Evolutionary conservation across 1,284 basidiomycete genomes (phyloP), one percentile per base, ranked within the genome.

Genomic region (Cerrena zonata): DNA sequence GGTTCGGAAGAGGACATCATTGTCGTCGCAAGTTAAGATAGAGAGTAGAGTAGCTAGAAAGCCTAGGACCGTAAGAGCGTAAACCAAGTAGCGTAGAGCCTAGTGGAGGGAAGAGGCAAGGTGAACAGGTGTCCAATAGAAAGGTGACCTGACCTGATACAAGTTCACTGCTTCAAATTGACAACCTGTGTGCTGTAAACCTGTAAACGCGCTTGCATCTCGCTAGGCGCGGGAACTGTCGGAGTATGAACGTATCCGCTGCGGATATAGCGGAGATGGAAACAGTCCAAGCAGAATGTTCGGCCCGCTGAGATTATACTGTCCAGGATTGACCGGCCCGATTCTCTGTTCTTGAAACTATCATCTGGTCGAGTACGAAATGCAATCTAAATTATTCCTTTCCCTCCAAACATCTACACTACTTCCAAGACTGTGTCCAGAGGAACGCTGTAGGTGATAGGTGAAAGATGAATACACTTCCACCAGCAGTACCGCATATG

Each of bases 1-100:
- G 73, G 63, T 50, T 69, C 70, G 19, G 72, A 64, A 24, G 69
- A 59, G 49, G 65, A 71, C 77, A 80, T 79, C 74, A 77, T 78
- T 51, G 49, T 54, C 48, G 18, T 4, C 4, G n/a, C 21, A 21
- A 15, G 34, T 36, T 39, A 18, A 5, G n/a, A 26, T 45, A 23
- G 30, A 49, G 26, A 37, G 24, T 39, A 48, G 39, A 15, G 38
- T 4, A 37, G 45, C 41, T 5, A 15, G 13, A 23, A 42, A 19
- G 41, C 23, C 11, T 19, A 42, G 41, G 41, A 23, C 30, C 30
- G 30, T 34, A 7, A 34, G 15, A 7, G 30, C 15, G 22, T 22
- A 45, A 45, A 34, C 24, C 19, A 36, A 47, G 13, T 13, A 19
- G 13, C n/a, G 24, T 7, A 25, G 25, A 18, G 44, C 10, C 10